Evolutionary conservation across 495 filamentous ascomycete species (phyloP), one percentile per base, ranked within the genome.

Genomic region (Trichoderma orchidacearum): DNA sequence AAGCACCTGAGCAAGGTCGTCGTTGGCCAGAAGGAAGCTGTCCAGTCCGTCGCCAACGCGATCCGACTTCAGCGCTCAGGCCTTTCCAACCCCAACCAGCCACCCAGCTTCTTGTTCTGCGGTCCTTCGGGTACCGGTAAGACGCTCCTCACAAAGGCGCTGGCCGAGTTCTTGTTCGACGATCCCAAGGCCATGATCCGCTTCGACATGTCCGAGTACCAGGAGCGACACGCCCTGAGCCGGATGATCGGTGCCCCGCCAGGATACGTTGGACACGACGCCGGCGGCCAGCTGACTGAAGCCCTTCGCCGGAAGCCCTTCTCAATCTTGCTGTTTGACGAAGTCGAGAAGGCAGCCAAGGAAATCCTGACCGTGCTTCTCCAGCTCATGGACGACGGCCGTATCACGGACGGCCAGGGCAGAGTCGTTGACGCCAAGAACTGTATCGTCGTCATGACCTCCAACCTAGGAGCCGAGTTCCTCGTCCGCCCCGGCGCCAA

Each of bases 141-240:
- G 74, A 98, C 93, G 2, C 75, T 98, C 12, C 84, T 98, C 51
- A 96, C 91, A 57, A 98, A 98, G 70, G 90, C 90, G 8, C 79
- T 98, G 9, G 93, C 93, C 45, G 93, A 98, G 68, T 98, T 98
- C 76, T 78, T 98, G 32, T 98, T 98, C 71, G 93, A 98, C 66
- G 93, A 98, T 64, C 78, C 93, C 15, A 96, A 96, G 76, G 74
- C 90, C 17, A 98, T 98, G 93, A 95, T 98, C 65, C 88, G 93
- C 15, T 91, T 98, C 75, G 93, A 98, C 71, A 98, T 98, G 93
- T 97, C 93, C 7, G 93, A 98, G 68, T 98, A 98, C 70, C 94
- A 97, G 70, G 93, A 98, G 70, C 87, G 91, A 9, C 93, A 98
- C 71, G 89, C 91, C 1, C 82, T 98, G 25, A 94, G 88, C 63